phyloP scores from a whole-genome alignment of 202 grass and related monocot species.

The Schoenoplectus tabernaemontani region DNA sequence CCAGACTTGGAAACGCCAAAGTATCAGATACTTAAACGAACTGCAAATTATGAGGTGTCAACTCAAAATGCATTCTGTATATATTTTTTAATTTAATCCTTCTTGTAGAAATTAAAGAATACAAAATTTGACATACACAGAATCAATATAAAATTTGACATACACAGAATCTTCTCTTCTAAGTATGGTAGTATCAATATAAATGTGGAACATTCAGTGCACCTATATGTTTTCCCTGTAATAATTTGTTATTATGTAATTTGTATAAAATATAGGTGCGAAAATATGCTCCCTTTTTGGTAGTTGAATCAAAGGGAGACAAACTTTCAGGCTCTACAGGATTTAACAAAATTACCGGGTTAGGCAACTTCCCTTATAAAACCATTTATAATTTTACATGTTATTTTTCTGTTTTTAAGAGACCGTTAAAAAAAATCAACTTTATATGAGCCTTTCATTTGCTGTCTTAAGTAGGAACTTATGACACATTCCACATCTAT shows the following conservation, averaged over 20 bases:
- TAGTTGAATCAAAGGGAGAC: conserved; percentile 86
- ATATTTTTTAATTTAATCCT: neutral
- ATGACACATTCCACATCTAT: neutral
- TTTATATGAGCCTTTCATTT: neutral
- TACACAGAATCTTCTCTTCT: neutral
- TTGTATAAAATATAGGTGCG: conserved; percentile 45
- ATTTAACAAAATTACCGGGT: conserved; percentile 91
- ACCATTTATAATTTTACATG: neutral
- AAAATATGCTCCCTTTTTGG: conserved; percentile 60
- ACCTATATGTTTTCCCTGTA: neutral
- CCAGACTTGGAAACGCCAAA: conserved; percentile 84
- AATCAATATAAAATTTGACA: neutral
- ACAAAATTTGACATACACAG: neutral
- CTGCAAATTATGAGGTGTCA: conserved; percentile 63
- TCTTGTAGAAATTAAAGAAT: neutral
- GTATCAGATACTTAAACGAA: conserved; percentile 71
- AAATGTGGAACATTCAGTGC: neutral
- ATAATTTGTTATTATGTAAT: neutral
- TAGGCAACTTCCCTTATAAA: conserved; percentile 18
- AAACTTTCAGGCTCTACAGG: conserved; percentile 85
- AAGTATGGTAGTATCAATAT: neutral
- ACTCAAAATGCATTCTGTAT: conserved; percentile 15
- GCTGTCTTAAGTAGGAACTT: neutral
- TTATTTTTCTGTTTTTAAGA: neutral
- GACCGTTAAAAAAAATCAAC: no score